Base-by-base conservation (phyloP, 352 stramenopile genomes). In the Blastocystis sp. region DNA sequence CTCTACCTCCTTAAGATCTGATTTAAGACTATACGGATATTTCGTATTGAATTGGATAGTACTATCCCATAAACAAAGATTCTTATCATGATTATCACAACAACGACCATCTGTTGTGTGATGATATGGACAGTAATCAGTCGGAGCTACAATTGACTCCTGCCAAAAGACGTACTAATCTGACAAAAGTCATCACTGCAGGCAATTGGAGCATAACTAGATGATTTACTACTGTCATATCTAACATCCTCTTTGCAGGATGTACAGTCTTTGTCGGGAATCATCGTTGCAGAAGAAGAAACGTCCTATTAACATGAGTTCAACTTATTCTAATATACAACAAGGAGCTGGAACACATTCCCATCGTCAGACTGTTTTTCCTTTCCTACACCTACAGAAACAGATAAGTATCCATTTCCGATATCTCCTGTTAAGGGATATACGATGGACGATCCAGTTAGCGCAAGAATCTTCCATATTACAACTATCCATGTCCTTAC, bases 261-360 rank as follows among this genome's bases (percentile, higher is more conserved):
- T 22, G 13, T 22, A 56, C 68, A 79, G 59, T 57, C 7, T 24
- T 13, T 59, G n/a, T 79, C 68, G 9, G 68, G 68, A 79, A 79
- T 79, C 68, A 79, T 79, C 35, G 68, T 79, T 59, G 68, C 68
- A 22, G 68, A 79, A 17, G 68, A 79, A 3, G 68, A 79, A 1
- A 79, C 68, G 33, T 79, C 68, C 68, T 79, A 54, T 59, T 11
- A 7, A 59, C 4, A 59, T 37, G 24, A 79, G 40, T 35, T 19
- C 13, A 30, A 5, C 11, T 37, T 0, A 6, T 19, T 37, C 15
- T 11, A 19, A 37, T 13, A 24, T 58, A 79, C 68, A 24, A 79
- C 15, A 13, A 79, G 33, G 15, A 79, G 68, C n/a, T 9, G 37
- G 37, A 60, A 79, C 5, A 53, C 37, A 30, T 40, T 58, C 30